These are phyloP conservation scores for Asterionellopsis glacialis DNA, from an alignment of 108 stramenopile species.

Conservation along the genomic window DNA sequence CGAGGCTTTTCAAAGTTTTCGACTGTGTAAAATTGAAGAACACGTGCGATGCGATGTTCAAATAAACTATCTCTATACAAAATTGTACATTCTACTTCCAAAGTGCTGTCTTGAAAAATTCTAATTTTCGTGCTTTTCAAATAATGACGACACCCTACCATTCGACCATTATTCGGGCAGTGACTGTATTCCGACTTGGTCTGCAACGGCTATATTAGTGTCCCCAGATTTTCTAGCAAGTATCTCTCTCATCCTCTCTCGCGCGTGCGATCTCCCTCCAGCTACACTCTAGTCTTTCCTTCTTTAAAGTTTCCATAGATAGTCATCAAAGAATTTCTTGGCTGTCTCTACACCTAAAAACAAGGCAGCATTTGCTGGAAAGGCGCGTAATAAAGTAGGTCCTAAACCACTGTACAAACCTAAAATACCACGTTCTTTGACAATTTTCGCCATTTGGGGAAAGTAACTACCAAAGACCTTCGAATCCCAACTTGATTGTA, in stretches of 20 bases:
- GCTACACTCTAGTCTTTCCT: slow-evolving; percentile 2
- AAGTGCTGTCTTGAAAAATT: too few relatives aligned
- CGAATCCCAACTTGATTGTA: slow-evolving; percentile 82
- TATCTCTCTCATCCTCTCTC: background rate
- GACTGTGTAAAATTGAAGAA: too few relatives aligned
- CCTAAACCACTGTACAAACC: slow-evolving; percentile 76
- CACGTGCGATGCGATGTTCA: too few relatives aligned
- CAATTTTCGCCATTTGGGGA: slow-evolving; percentile 72
- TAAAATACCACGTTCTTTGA: slow-evolving; percentile 54
- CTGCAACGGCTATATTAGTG: too few relatives aligned
- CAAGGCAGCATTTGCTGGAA: slow-evolving; percentile 89
- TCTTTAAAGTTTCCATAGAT: slow-evolving; percentile 34
- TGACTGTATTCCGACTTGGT: too few relatives aligned
- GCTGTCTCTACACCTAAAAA: slow-evolving; percentile 87
- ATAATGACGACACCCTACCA: too few relatives aligned
- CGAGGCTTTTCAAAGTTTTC: too few relatives aligned
- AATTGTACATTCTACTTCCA: too few relatives aligned
- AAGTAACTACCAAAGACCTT: slow-evolving; percentile 81
- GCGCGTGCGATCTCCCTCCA: background rate
- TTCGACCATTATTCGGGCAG: too few relatives aligned
- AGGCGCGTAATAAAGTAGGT: slow-evolving; percentile 82
- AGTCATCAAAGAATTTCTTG: slow-evolving; percentile 79
- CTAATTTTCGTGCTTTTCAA: too few relatives aligned
- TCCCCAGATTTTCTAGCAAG: background rate
- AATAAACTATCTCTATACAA: too few relatives aligned